Percentiles rank a stretch among this genome's conserved stretches.
These are phyloP conservation scores for Selenicereus undatus DNA, from an alignment of 148 eudicot genomes.

Conservation along the genomic window DNA sequence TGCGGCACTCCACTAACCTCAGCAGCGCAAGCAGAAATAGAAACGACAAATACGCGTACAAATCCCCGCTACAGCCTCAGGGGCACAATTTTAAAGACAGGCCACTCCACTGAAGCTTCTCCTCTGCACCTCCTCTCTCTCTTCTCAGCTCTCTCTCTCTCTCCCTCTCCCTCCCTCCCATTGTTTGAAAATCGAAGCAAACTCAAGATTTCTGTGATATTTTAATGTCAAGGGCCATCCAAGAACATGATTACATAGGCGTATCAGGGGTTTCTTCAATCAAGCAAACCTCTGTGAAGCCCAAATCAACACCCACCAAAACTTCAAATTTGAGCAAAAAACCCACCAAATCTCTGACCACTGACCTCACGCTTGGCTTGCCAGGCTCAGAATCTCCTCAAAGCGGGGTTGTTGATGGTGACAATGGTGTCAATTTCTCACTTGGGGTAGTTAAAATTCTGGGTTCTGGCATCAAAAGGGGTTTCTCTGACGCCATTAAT, in stretches of 20 bases:
- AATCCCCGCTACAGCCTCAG: background rate
- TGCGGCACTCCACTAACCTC: too few relatives aligned
- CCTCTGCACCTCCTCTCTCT: background rate
- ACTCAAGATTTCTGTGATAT: background rate
- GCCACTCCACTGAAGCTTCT: background rate
- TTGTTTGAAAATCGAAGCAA: background rate
- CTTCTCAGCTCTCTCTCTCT: background rate
- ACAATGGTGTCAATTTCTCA: slow-evolving; percentile 13
- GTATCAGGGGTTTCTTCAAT: slow-evolving; percentile 35
- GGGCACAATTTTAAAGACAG: background rate
- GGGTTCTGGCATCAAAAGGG: slow-evolving; percentile 55
- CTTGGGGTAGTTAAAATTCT: slow-evolving; percentile 16
- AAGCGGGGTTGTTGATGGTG: slow-evolving; percentile 23
- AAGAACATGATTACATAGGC: slow-evolving; percentile 47
- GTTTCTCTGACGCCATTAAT: slow-evolving; percentile 44
- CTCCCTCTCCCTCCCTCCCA: background rate
- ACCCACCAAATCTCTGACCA: slow-evolving; percentile 35
- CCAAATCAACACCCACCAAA: background rate
- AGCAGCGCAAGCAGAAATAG: background rate
- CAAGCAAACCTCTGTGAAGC: slow-evolving; percentile 27
- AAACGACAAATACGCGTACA: slow-evolving; percentile 3
- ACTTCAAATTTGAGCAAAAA: slow-evolving; percentile 15
- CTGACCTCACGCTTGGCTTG: slow-evolving; percentile 58
- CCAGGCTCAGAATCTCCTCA: slow-evolving; percentile 54
- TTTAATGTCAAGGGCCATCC: slow-evolving; percentile 37